Conservation (phyloP, 208 protist species). For the Acanthamoeba royreba region DNA sequence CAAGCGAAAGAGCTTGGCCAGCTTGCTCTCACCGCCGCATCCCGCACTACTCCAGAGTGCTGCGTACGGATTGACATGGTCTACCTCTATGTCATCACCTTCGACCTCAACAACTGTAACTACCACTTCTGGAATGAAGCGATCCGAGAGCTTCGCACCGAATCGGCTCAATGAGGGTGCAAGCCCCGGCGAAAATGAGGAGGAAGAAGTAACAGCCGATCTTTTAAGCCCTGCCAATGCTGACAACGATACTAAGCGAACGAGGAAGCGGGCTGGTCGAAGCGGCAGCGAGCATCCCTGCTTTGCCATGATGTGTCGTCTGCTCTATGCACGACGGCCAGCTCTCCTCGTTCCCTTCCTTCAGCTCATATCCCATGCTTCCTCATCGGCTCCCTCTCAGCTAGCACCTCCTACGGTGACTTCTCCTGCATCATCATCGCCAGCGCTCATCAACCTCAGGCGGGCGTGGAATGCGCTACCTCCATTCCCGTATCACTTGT, state of each 20-base stretch:
- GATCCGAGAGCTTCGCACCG: background rate
- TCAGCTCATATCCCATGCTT: background rate
- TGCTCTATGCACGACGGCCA: background rate
- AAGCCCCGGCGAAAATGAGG: background rate
- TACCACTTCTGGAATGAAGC: background rate
- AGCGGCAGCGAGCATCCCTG: background rate
- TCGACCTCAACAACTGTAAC: background rate
- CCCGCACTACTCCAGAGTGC: background rate
- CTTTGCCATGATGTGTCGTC: conserved; percentile 32
- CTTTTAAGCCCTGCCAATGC: background rate
- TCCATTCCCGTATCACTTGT: background rate
- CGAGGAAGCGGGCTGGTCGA: background rate
- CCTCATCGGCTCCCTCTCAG: background rate
- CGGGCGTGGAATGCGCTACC: background rate
- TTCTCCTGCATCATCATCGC: background rate
- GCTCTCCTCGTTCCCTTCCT: conserved; percentile 20
- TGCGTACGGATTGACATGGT: background rate
- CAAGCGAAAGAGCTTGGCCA: background rate
- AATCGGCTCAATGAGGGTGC: background rate
- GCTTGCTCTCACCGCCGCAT: background rate
- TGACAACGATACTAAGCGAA: background rate
- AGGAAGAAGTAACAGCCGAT: background rate
- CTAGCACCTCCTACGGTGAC: background rate
- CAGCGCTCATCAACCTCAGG: background rate
- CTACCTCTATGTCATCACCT: background rate